Conservation (phyloP, 2,329 filamentous ascomycete genomes). For the Botrytis medusae region DNA sequence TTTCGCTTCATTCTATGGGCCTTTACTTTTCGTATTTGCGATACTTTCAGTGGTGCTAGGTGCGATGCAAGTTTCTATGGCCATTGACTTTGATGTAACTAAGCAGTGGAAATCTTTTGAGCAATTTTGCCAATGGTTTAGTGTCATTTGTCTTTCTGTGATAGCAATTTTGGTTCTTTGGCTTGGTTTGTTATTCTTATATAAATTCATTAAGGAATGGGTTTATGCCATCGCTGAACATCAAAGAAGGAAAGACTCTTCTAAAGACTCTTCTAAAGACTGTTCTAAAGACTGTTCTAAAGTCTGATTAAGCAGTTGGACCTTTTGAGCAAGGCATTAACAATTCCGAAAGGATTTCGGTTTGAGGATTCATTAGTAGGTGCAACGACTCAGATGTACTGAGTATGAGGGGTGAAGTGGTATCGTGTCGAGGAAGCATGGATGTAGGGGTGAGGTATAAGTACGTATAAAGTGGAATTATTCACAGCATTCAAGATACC, state of each 20-base stretch:
- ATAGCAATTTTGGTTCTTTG: neutral
- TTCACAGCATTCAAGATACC: too few species aligned
- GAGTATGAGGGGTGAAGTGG: too few species aligned
- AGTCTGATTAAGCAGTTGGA: neutral
- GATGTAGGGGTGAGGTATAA: too few species aligned
- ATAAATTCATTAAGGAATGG: slow-evolving; percentile 12
- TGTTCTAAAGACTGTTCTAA: neutral
- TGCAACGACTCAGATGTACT: too few species aligned
- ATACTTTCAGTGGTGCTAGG: slow-evolving; percentile 8
- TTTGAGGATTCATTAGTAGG: too few species aligned
- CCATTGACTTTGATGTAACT: neutral
- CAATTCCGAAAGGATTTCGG: too few species aligned
- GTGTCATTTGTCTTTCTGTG: slow-evolving; percentile 1
- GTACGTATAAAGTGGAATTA: too few species aligned
- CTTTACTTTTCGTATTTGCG: slow-evolving; percentile 23
- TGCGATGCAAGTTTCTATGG: slow-evolving; percentile 22
- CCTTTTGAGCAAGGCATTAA: too few species aligned
- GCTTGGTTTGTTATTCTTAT: neutral
- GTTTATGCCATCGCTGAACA: slow-evolving; percentile 2
- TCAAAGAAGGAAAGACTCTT: neutral
- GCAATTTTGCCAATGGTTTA: slow-evolving; percentile 3
- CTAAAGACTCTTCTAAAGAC: neutral
- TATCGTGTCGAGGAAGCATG: too few species aligned
- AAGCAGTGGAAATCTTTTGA: neutral
- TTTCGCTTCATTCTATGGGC: slow-evolving; percentile 23